These are phyloP conservation scores for Pythium folliculosum DNA, from an alignment of 352 stramenopile genomes.

Conservation along the genomic window DNA sequence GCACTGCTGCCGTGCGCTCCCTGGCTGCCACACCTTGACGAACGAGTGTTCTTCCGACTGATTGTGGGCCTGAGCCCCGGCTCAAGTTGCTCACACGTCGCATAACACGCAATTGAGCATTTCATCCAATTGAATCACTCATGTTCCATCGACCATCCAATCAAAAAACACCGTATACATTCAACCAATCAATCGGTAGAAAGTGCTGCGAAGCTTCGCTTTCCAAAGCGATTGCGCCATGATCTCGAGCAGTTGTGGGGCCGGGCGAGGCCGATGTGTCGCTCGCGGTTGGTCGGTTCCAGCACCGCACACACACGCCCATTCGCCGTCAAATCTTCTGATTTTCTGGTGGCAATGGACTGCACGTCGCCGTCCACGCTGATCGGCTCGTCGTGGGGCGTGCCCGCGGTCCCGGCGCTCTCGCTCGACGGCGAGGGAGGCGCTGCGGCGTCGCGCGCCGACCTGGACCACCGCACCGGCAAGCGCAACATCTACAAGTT, in stretches of 20 bases:
- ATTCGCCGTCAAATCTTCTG: not conserved
- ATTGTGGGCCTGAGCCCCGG: too few species aligned
- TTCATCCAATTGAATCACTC: not conserved
- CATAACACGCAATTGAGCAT: not conserved
- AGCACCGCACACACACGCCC: too few species aligned
- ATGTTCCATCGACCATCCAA: too few species aligned
- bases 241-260: slow-evolving; percentile 8
- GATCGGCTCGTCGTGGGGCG: slow-evolving; percentile 56
- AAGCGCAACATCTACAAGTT: slow-evolving; percentile 86
- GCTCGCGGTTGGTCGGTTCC: not conserved
- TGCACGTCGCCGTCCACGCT: slow-evolving; percentile 75
- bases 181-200: slow-evolving; percentile 3
- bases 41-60: too few species aligned
- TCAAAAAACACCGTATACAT: not conserved
- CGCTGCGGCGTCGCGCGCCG: slow-evolving; percentile 15
- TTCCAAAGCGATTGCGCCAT: slow-evolving; percentile 5
- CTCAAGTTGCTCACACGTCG: slow-evolving; percentile 2
- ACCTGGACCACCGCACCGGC: slow-evolving; percentile 57
- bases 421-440: slow-evolving; percentile 32
- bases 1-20: too few species aligned
- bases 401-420: slow-evolving; percentile 32
- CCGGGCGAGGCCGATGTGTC: too few species aligned
- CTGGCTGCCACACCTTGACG: too few species aligned
- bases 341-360: slow-evolving; percentile 41
- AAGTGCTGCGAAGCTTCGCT: not conserved